Percentiles rank a stretch among this genome's conserved stretches.
phyloP scores from a whole-genome alignment of 148 eudicot genomes.

The Fagopyrum homotropicum region DNA sequence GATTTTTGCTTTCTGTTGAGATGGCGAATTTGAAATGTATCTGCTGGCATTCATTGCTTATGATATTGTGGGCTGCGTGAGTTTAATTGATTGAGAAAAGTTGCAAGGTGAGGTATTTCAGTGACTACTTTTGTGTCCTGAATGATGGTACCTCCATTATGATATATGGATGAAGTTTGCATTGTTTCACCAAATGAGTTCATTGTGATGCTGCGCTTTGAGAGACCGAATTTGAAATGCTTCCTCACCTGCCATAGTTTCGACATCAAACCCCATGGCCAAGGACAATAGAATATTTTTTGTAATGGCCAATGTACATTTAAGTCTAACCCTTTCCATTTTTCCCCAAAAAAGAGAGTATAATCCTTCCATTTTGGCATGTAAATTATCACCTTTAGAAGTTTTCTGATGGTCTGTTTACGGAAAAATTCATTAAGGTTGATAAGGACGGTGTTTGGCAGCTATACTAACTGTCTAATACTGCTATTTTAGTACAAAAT shows the following conservation, averaged over 20 bases:
- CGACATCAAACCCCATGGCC: too few species aligned
- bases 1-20: not conserved
- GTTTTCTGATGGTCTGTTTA: not conserved
- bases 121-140: too few species aligned
- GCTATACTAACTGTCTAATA: not conserved
- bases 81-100: not conserved
- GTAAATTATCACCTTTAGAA: not conserved
- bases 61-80: not conserved
- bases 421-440: not conserved
- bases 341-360: not conserved
- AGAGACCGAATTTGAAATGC: too few species aligned
- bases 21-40: not conserved
- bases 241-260: too few species aligned
- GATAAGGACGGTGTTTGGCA: not conserved
- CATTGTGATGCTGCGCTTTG: too few species aligned
- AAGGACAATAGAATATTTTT: too few species aligned
- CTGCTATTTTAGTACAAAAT: not conserved
- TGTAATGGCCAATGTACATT: not conserved
- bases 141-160: too few species aligned
- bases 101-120: too few species aligned
- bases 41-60: not conserved
- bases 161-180: too few species aligned
- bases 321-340: too few species aligned
- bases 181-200: too few species aligned
- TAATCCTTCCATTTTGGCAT: not conserved